These are phyloP conservation scores for Carex cristatella DNA, from an alignment of 176 grass and related monocot genomes.

Conservation along the genomic window DNA sequence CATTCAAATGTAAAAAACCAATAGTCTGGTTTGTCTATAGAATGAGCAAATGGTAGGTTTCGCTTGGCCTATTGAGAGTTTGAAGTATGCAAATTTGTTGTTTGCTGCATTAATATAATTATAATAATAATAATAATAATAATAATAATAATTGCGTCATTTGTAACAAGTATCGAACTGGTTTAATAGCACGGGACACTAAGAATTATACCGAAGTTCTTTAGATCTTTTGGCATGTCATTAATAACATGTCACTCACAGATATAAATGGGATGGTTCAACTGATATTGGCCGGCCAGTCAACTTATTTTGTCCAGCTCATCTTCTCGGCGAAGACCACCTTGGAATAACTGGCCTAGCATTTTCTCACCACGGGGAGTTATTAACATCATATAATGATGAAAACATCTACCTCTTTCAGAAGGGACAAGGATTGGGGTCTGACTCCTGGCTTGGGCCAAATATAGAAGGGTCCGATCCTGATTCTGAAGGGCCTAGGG, in stretches of 20 bases:
- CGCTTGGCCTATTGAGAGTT: neutral
- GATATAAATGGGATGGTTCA: conserved; percentile 55
- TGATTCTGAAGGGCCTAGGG: conserved; percentile 29
- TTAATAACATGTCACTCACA: conserved; percentile 5
- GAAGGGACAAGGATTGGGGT: conserved; percentile 64
- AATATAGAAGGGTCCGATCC: conserved; percentile 35
- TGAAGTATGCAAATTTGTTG: neutral
- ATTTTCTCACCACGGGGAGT: conserved; percentile 71
- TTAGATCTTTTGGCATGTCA: neutral
- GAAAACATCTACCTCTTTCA: conserved; percentile 82
- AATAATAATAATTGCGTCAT: neutral
- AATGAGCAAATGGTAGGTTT: neutral
- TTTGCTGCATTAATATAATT: neutral
- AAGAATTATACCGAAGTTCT: neutral
- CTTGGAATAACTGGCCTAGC: conserved; percentile 82
- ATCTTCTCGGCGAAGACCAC: conserved; percentile 42
- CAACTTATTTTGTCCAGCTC: conserved; percentile 61
- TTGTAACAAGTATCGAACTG: neutral
- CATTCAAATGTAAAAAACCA: neutral
- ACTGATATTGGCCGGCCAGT: conserved; percentile 39
- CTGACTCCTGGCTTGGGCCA: conserved; percentile 20
- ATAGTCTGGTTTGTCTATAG: too few species aligned
- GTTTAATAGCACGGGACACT: neutral
- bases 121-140: neutral
- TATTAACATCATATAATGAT: conserved; percentile 60